phyloP scores from a whole-genome alignment of 352 stramenopile genomes.

The Stephanocyclus meneghinianus region DNA sequence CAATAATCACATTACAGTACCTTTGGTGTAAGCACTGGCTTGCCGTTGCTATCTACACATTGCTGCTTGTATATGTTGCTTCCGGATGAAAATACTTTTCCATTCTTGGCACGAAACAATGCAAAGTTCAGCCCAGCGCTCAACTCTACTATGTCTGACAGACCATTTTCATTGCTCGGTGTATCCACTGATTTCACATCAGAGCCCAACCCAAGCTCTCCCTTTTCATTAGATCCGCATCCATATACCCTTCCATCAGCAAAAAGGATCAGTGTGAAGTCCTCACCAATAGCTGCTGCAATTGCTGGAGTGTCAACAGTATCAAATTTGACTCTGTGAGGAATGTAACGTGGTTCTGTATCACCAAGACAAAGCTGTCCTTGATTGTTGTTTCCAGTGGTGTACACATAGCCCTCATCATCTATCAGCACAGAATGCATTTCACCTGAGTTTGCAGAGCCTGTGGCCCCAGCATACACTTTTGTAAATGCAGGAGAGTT shows the following conservation, averaged over 20 bases:
- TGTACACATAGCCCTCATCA: conserved; percentile 39
- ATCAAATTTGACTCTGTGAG: conserved; percentile 11
- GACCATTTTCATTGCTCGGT: conserved; percentile 20
- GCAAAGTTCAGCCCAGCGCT: conserved; percentile 33
- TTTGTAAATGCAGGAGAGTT: conserved; percentile 20
- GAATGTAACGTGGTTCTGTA: conserved; percentile 18
- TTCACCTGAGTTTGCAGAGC: conserved; percentile 13
- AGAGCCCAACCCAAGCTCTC: conserved; percentile 34
- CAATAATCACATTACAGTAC: neutral
- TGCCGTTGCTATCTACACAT: conserved; percentile 14
- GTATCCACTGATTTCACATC: neutral
- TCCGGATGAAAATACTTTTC: conserved; percentile 27
- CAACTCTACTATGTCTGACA: conserved; percentile 24
- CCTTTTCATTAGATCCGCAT: conserved; percentile 40
- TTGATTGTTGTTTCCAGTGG: conserved; percentile 41
- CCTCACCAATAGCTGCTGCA: conserved; percentile 26
- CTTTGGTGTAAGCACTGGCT: conserved; percentile 9
- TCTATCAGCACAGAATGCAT: conserved; percentile 50
- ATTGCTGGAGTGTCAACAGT: conserved; percentile 11
- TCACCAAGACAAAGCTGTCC: conserved; percentile 52
- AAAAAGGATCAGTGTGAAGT: conserved; percentile 46
- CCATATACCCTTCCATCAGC: conserved; percentile 30
- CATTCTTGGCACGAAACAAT: conserved; percentile 14
- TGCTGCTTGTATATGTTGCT: conserved; percentile 29
- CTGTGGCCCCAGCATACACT: conserved; percentile 26